Percentiles rank a stretch among this genome's conserved stretches.
These are phyloP conservation scores for Oxyria digyna DNA, from an alignment of 148 eudicot species.

Conservation along the genomic window DNA sequence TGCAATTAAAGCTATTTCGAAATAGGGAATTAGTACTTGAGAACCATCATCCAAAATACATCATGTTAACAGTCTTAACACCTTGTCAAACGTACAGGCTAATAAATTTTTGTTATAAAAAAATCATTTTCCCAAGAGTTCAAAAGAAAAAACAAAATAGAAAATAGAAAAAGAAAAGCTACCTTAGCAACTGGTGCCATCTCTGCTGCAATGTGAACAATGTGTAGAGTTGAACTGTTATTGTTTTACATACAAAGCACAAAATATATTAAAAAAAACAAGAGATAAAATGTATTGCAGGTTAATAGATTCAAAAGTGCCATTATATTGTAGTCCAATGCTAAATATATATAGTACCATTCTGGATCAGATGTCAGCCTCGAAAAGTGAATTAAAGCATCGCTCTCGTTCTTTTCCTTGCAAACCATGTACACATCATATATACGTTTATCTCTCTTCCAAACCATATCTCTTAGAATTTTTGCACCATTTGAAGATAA, in stretches of 20 bases:
- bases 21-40: background rate
- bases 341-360: constrained; percentile 22
- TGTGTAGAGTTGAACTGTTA: constrained; percentile 64
- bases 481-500: constrained; percentile 45
- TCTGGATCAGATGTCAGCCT: constrained; percentile 43
- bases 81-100: background rate
- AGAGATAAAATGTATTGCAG: background rate
- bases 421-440: constrained; percentile 52
- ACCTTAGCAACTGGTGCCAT: constrained; percentile 99
- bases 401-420: constrained; percentile 57
- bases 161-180: constrained; percentile 5
- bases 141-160: background rate
- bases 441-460: constrained; percentile 66
- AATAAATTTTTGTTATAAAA: background rate
- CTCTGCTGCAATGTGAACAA: constrained; percentile 92
- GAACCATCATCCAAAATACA: too few species aligned
- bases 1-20: background rate
- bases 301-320: background rate
- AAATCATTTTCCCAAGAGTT: background rate
- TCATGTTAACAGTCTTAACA: too few species aligned
- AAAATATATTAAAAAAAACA: background rate
- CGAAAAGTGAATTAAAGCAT: constrained; percentile 37
- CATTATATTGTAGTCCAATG: background rate
- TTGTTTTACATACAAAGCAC: background rate
- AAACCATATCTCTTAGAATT: constrained; percentile 62